phyloP scores from a whole-genome alignment of 371 early-diverging fungal genomes.

The Mucor piriformis region DNA sequence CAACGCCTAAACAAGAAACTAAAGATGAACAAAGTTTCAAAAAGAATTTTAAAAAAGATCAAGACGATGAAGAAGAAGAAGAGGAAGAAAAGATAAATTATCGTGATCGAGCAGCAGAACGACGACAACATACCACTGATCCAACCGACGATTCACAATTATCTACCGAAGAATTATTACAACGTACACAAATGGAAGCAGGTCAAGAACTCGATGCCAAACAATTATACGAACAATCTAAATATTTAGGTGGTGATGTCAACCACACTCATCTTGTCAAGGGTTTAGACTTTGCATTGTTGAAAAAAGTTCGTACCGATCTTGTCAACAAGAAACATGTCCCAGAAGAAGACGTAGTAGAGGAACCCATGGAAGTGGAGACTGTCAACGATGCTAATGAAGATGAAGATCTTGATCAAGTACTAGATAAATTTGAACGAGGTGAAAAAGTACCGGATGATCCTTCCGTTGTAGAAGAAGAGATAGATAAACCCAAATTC shows the following conservation, averaged over 20 bases:
- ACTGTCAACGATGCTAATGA: slow-evolving; percentile 14
- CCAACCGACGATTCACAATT: slow-evolving; percentile 23
- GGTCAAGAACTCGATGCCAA: slow-evolving; percentile 50
- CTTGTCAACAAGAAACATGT: slow-evolving; percentile 16
- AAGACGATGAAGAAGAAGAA: slow-evolving; percentile 9
- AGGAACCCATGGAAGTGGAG: neutral
- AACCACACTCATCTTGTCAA: slow-evolving; percentile 91
- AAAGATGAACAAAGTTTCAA: no score
- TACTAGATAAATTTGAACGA: slow-evolving; percentile 9
- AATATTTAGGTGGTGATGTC: slow-evolving; percentile 87
- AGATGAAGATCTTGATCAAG: slow-evolving; percentile 31
- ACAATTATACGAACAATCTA: slow-evolving; percentile 76
- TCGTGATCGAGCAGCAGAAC: slow-evolving; percentile 90
- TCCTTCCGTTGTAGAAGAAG: neutral
- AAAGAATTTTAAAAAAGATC: slow-evolving; percentile 21
- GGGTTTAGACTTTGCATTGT: slow-evolving; percentile 84
- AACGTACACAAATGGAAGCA: slow-evolving; percentile 27
- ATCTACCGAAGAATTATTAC: slow-evolving; percentile 35
- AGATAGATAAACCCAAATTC: slow-evolving; percentile 22
- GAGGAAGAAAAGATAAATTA: slow-evolving; percentile 42
- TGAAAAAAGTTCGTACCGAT: slow-evolving; percentile 66
- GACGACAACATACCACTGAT: slow-evolving; percentile 60
- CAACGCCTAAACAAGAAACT: no score
- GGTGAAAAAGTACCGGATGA: slow-evolving; percentile 18
- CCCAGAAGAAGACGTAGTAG: slow-evolving; percentile 10